These are phyloP conservation scores for Globisporangium middletonii DNA, from an alignment of 352 stramenopile genomes.

Conservation along the genomic window DNA sequence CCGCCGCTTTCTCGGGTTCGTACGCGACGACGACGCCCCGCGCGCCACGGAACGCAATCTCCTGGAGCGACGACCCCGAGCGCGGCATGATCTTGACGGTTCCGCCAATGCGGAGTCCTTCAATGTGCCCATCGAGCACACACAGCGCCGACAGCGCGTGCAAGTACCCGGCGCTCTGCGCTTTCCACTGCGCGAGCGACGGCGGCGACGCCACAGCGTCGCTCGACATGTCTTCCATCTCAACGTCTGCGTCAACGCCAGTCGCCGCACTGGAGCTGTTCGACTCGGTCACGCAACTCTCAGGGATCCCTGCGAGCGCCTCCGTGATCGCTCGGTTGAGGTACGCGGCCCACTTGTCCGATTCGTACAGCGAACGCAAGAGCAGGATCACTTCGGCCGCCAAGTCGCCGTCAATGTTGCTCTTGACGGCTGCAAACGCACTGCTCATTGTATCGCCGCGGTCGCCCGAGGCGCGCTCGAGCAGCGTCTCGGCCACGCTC, in stretches of 20 bases:
- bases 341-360: constrained; percentile 60
- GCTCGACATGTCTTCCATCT: constrained; percentile 78
- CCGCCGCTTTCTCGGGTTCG: constrained; percentile 74
- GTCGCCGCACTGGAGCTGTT: constrained; percentile 1
- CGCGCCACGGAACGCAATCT: constrained; percentile 69
- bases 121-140: constrained; percentile 80
- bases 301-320: constrained; percentile 44
- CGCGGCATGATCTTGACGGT: constrained; percentile 83
- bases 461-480: constrained; percentile 21
- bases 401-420: constrained; percentile 35
- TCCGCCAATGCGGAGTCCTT: constrained; percentile 69
- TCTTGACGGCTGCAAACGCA: constrained; percentile 14
- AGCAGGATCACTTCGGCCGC: constrained; percentile 76
- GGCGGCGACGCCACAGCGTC: constrained; percentile 24
- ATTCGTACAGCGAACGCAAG: constrained; percentile 75
- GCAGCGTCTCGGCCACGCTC: constrained; percentile 58
- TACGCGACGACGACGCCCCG: constrained; percentile 72
- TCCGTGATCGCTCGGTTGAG: constrained; percentile 58
- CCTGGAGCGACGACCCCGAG: constrained; percentile 58
- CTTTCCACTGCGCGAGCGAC: constrained; percentile 43
- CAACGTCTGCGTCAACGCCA: constrained; percentile 57
- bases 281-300: constrained; percentile 33
- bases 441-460: not conserved
- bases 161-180: constrained; percentile 43
- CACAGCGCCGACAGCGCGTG: constrained; percentile 72